A percentile compares a stretch with the other conserved stretches of the same genome.
These are phyloP conservation scores for Verticillium klebahnii DNA, from an alignment of 2,329 filamentous ascomycete genomes.

Conservation along the genomic window DNA sequence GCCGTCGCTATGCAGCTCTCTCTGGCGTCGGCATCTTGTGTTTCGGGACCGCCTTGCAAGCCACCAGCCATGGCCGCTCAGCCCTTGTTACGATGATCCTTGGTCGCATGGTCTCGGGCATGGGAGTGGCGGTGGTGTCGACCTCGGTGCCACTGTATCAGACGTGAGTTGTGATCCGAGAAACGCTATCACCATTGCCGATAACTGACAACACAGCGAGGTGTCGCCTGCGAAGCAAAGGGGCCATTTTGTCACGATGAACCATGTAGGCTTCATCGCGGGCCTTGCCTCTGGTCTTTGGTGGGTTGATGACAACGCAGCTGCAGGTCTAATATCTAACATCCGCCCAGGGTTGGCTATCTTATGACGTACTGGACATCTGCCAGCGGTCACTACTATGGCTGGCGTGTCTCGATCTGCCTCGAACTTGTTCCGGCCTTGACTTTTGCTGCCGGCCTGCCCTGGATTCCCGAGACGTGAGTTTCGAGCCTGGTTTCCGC, in stretches of 20 bases:
- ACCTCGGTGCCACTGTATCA: conserved; percentile 55
- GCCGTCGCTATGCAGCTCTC: conserved; percentile 46
- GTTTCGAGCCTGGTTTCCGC: conserved; percentile 7
- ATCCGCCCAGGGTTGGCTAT: conserved; percentile 45
- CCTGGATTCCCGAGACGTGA: conserved; percentile 51
- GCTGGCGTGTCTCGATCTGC: conserved; percentile 50
- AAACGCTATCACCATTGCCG: neutral
- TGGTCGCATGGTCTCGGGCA: conserved; percentile 46
- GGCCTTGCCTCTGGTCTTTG: conserved; percentile 51
- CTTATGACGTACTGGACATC: conserved; percentile 48
- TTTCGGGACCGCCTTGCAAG: conserved; percentile 44
- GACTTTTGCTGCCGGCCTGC: conserved; percentile 44
- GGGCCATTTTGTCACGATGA: conserved; percentile 53
- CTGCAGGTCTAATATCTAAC: conserved; percentile 3
- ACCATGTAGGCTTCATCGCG: conserved; percentile 53
- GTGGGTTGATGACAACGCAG: conserved; percentile 24
- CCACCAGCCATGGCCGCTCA: conserved; percentile 31
- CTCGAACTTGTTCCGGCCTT: conserved; percentile 46
- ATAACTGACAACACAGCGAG: conserved; percentile 33
- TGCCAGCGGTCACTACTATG: conserved; percentile 35
- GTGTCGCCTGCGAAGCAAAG: conserved; percentile 48
- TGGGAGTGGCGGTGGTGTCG: conserved; percentile 50
- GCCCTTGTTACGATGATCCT: conserved; percentile 44
- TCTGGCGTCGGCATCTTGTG: conserved; percentile 40
- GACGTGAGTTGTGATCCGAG: conserved; percentile 29